These are phyloP conservation scores for Eucalyptus curtisii DNA, from an alignment of 345 rosid species.

Conservation along the genomic window DNA sequence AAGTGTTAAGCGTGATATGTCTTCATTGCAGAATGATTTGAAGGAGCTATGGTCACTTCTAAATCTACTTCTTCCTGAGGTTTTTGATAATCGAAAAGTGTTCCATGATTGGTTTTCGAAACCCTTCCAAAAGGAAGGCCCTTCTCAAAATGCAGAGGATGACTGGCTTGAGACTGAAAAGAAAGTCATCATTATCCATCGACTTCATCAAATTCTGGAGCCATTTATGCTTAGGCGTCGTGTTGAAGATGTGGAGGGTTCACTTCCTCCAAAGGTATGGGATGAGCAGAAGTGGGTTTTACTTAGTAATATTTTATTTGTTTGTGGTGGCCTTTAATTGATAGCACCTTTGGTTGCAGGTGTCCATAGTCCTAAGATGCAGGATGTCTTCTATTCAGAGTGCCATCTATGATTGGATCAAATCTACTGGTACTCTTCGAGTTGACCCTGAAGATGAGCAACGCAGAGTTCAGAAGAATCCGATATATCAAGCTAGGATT, in stretches of 20 bases:
- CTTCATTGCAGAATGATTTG: slow-evolving; percentile 74
- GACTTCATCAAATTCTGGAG: slow-evolving; percentile 99
- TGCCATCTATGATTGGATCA: slow-evolving; percentile 98
- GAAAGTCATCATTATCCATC: slow-evolving; percentile 95
- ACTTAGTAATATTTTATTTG: background rate
- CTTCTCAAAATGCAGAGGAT: slow-evolving; percentile 80
- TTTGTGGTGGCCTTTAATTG: background rate
- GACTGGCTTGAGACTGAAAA: slow-evolving; percentile 99
- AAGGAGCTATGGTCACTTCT: slow-evolving; percentile 99
- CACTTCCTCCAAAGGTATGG: slow-evolving; percentile 96
- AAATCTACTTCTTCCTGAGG: slow-evolving; percentile 98
- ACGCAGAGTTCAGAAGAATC: slow-evolving; percentile 64
- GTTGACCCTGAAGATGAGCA: slow-evolving; percentile 96
- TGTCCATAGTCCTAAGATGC: slow-evolving; percentile 84
- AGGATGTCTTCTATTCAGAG: slow-evolving; percentile 98
- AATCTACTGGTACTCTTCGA: slow-evolving; percentile 92
- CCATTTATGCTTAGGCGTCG: slow-evolving; percentile 99
- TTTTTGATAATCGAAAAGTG: slow-evolving; percentile 96
- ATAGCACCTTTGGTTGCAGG: slow-evolving; percentile 36
- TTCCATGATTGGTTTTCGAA: slow-evolving; percentile 99
- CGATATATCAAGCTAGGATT: slow-evolving; percentile 66
- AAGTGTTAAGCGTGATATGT: background rate
- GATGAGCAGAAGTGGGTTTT: background rate
- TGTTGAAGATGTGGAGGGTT: slow-evolving; percentile 98
- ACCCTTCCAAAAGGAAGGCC: slow-evolving; percentile 90